A percentile compares a stretch with the other conserved stretches of the same genome.
Evolutionary conservation across 768 basidiomycete species (phyloP).

Genomic region (Phlebiopsis flavidoalba): DNA sequence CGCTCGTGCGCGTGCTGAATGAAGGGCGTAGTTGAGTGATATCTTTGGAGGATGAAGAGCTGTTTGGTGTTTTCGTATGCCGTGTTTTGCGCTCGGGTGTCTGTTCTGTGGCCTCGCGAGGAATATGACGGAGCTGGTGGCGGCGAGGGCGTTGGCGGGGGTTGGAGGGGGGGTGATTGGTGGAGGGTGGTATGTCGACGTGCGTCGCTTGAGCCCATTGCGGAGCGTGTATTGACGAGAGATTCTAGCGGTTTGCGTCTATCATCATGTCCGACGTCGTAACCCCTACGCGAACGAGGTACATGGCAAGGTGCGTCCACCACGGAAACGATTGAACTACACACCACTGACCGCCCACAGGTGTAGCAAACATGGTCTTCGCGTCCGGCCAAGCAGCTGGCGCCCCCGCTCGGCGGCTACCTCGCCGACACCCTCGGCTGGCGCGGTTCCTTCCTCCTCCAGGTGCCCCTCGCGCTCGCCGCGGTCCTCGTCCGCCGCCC

Average conservation of each 20-base stretch:
- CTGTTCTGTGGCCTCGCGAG: conserved; percentile 48
- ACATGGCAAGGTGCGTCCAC: conserved; percentile 56
- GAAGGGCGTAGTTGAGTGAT: conserved; percentile 35
- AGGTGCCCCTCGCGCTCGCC: conserved; percentile 50
- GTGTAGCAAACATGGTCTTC: conserved; percentile 56
- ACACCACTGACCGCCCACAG: conserved; percentile 15
- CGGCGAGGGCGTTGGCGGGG: conserved; percentile 49
- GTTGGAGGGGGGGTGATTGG: conserved; percentile 61
- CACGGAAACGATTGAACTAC: background rate
- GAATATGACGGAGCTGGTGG: conserved; percentile 50
- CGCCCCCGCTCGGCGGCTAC: conserved; percentile 58
- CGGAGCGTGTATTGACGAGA: background rate
- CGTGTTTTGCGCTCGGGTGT: conserved; percentile 49
- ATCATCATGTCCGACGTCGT: conserved; percentile 67
- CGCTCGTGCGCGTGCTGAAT: background rate
- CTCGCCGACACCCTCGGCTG: conserved; percentile 62
- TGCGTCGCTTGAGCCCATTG: conserved; percentile 17
- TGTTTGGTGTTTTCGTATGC: conserved; percentile 53
- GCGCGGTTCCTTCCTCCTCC: conserved; percentile 62
- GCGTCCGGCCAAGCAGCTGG: conserved; percentile 53
- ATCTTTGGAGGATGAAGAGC: conserved; percentile 58
- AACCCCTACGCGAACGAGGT: conserved; percentile 54
- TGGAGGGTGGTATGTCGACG: conserved; percentile 63
- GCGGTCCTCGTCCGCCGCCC: conserved; percentile 59
- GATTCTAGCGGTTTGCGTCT: conserved; percentile 47